phyloP scores from a whole-genome alignment of 2,329 filamentous ascomycete species.

The Sporothrix schenckii region DNA sequence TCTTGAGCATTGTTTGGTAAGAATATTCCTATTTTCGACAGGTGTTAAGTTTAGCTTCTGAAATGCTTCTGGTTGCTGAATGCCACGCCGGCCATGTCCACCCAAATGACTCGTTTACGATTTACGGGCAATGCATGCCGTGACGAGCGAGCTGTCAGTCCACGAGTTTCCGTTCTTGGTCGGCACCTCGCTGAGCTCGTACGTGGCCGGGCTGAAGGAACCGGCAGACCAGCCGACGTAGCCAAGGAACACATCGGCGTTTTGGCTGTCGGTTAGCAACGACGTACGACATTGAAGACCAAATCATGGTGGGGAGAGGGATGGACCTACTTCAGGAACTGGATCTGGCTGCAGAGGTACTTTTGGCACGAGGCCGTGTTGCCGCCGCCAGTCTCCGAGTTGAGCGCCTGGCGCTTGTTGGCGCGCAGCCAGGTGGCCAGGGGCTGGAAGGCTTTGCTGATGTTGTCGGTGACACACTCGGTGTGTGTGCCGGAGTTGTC shows the following conservation, averaged over 20 bases:
- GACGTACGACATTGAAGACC: not conserved
- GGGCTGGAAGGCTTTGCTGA: constrained; percentile 45
- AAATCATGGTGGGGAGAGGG: not conserved
- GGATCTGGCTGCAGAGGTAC: constrained; percentile 42
- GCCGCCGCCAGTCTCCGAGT: constrained; percentile 47
- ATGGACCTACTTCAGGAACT: constrained; percentile 38
- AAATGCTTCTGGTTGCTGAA: not conserved
- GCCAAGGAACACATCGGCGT: constrained; percentile 40
- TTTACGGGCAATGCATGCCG: constrained; percentile 31
- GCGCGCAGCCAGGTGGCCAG: constrained; percentile 44
- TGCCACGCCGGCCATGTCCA: not conserved
- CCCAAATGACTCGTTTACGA: not conserved
- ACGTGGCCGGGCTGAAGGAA: constrained; percentile 37
- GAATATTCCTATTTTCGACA: not conserved
- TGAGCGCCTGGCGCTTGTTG: constrained; percentile 43
- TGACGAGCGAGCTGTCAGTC: constrained; percentile 34
- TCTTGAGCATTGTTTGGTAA: not conserved
- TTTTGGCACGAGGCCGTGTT: constrained; percentile 44
- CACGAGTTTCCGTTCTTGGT: constrained; percentile 38
- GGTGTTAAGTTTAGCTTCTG: not conserved
- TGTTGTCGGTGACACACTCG: constrained; percentile 56
- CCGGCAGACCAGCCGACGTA: constrained; percentile 40
- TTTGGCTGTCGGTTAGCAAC: constrained; percentile 36
- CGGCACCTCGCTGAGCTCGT: constrained; percentile 40
- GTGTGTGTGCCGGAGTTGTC: constrained; percentile 58